phyloP scores from a whole-genome alignment of 345 rosid species.

The Eucalyptus paniculata region DNA sequence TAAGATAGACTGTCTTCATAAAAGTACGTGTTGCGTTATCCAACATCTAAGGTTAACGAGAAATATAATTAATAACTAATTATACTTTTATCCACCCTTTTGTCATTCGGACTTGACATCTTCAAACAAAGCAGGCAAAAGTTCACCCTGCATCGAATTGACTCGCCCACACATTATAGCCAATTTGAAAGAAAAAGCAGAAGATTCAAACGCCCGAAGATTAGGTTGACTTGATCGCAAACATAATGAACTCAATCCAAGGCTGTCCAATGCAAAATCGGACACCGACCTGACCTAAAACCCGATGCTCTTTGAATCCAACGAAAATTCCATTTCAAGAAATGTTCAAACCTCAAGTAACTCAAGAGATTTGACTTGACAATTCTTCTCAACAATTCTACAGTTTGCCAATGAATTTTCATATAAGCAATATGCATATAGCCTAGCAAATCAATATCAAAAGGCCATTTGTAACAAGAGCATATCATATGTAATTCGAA shows the following conservation, averaged over 20 bases:
- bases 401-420: not conserved
- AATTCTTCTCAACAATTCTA: not conserved
- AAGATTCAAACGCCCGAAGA: not conserved
- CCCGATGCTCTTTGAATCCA: not conserved
- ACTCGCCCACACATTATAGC: not conserved
- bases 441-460: not conserved
- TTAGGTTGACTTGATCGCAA: not conserved
- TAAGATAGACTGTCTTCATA: not conserved
- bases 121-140: not conserved
- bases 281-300: not conserved
- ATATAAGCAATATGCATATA: not conserved
- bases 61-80: not conserved
- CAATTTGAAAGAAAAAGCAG: not conserved
- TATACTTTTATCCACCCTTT: not conserved
- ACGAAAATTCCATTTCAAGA: not conserved
- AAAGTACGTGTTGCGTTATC: not conserved
- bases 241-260: not conserved
- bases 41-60: not conserved
- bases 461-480: not conserved
- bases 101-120: not conserved
- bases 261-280: not conserved
- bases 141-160: not conserved
- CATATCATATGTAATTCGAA: not conserved
- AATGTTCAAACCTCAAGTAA: not conserved
- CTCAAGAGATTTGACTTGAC: not conserved